Evolutionary conservation across 2,329 filamentous ascomycete genomes (phyloP).

Genomic region (Fusarium virguliforme): DNA sequence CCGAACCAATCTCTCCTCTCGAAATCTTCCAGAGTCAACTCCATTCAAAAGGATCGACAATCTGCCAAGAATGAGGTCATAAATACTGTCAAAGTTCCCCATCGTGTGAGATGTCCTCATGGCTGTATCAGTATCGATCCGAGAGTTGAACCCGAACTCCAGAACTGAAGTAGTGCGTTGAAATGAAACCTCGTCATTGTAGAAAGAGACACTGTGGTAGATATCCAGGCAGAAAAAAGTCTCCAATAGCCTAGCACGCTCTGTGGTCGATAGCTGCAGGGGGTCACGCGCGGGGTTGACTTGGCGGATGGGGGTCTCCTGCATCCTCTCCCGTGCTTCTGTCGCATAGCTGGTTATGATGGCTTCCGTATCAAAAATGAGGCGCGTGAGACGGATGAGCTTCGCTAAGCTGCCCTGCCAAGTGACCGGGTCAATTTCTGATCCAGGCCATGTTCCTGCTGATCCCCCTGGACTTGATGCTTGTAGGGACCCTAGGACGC

Average conservation of each 20-base stretch:
- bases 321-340: not conserved
- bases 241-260: not conserved
- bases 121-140: too few relatives aligned
- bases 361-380: not conserved
- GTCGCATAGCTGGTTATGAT: not conserved
- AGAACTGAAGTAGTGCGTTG: not conserved
- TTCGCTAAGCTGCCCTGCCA: not conserved
- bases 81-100: too few relatives aligned
- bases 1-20: too few relatives aligned
- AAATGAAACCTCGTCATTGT: not conserved
- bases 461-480: too few relatives aligned
- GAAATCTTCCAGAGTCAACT: too few relatives aligned
- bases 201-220: not conserved
- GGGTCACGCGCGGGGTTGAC: not conserved
- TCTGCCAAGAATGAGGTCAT: too few relatives aligned
- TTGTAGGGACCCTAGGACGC: not conserved
- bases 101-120: too few relatives aligned
- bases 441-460: not conserved
- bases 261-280: not conserved
- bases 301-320: not conserved
- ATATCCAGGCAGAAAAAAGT: not conserved
- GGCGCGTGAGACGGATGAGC: not conserved
- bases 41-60: too few relatives aligned
- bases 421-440: not conserved
- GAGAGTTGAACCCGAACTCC: too few relatives aligned